Evolutionary conservation across 2,329 filamentous ascomycete species (phyloP).

Genomic region (Diaporthe longicolla): DNA sequence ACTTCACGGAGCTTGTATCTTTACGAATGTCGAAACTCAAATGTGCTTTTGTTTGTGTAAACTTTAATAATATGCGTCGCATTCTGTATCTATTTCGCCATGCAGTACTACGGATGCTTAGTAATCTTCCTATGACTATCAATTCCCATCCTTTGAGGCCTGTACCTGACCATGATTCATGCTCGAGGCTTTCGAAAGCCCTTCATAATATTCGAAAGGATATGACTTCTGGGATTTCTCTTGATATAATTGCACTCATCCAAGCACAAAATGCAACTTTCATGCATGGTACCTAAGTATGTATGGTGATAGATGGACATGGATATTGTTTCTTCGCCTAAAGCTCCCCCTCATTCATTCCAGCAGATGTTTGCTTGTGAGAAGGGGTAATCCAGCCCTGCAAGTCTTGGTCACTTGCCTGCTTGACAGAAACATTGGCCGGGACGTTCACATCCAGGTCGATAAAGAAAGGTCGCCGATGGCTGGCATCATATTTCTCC

Average conservation of each 20-base stretch:
- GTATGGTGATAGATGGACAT: no score
- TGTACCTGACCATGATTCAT: background rate
- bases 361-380: background rate
- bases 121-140: no score
- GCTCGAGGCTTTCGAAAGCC: background rate
- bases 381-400: background rate
- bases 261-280: no score
- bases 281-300: no score
- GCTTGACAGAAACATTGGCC: background rate
- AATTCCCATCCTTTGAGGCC: background rate
- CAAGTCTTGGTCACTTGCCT: background rate
- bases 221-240: background rate
- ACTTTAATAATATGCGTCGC: no score
- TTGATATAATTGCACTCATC: background rate
- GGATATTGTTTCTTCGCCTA: no score
- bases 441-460: constrained; percentile 13
- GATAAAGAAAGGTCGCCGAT: background rate
- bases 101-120: no score
- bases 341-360: no score
- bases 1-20: background rate
- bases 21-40: no score
- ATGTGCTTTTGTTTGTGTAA: no score
- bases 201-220: no score
- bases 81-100: no score
- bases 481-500: background rate